phyloP scores from a whole-genome alignment of 2,329 filamentous ascomycete genomes.

The Aspergillus awamori region DNA sequence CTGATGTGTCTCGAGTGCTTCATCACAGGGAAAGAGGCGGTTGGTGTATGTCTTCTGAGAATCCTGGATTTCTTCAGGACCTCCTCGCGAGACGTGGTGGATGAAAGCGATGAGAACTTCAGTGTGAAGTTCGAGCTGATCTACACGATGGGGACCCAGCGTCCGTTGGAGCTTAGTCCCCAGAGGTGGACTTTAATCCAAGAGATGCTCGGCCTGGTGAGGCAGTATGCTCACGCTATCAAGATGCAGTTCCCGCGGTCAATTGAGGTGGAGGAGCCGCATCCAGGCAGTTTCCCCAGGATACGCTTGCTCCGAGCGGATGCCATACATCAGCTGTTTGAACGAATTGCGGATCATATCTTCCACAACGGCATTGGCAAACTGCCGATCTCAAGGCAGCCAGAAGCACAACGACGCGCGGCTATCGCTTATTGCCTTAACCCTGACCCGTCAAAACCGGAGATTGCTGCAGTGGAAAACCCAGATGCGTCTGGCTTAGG shows the following conservation, averaged over 20 bases:
- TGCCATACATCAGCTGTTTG: conserved; percentile 34
- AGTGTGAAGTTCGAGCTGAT: conserved; percentile 64
- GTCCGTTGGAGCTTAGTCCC: conserved; percentile 55
- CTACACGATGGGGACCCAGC: conserved; percentile 62
- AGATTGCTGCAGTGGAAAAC: conserved; percentile 43
- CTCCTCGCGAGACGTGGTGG: conserved; percentile 58
- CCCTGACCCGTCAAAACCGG: conserved; percentile 26
- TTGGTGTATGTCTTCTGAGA: conserved; percentile 15
- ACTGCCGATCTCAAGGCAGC: conserved; percentile 48
- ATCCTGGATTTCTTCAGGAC: conserved; percentile 17
- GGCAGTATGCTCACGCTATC: conserved; percentile 33
- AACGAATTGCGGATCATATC: conserved; percentile 38
- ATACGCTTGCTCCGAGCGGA: conserved; percentile 53
- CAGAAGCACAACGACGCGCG: conserved; percentile 30
- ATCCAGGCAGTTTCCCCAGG: conserved; percentile 49
- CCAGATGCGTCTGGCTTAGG: conserved; percentile 44
- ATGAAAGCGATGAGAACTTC: conserved; percentile 68
- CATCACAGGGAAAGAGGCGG: conserved; percentile 12
- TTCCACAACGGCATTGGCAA: conserved; percentile 49
- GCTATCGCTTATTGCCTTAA: conserved; percentile 53
- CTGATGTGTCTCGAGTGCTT: conserved; percentile 61
- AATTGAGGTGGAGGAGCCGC: conserved; percentile 46
- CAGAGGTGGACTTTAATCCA: conserved; percentile 62
- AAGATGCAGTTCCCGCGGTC: conserved; percentile 37
- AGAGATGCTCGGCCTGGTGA: conserved; percentile 53